Conservation (phyloP, 352 stramenopile species). For the Phytopythium kandeliae region DNA sequence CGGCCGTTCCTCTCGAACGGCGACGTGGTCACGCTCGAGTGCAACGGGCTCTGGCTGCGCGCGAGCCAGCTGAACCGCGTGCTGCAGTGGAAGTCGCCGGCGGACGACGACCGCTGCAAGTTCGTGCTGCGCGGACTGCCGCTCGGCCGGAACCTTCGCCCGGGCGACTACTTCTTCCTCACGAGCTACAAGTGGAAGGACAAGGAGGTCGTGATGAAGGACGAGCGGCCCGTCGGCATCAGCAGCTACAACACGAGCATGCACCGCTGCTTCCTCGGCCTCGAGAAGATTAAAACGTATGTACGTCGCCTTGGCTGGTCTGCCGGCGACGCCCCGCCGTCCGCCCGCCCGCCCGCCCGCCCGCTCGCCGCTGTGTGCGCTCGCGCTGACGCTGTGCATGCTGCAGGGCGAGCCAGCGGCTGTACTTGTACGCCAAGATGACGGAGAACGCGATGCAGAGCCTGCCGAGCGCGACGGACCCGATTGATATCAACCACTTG, state of each 20-base stretch:
- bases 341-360: too few species aligned
- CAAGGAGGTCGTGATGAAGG: constrained; percentile 78
- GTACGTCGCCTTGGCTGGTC: constrained; percentile 7
- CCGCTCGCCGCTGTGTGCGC: not conserved
- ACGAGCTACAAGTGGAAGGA: constrained; percentile 85
- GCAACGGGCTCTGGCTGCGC: constrained; percentile 81
- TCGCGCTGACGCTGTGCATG: not conserved
- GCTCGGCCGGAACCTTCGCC: constrained; percentile 60
- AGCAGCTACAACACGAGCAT: constrained; percentile 84
- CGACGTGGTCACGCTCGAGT: constrained; percentile 84
- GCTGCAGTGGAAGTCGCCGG: constrained; percentile 81
- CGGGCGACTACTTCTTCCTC: constrained; percentile 85
- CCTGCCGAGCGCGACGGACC: constrained; percentile 45
- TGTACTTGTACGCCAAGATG: constrained; percentile 82
- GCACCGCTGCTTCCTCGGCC: constrained; percentile 75
- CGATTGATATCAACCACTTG: constrained; percentile 52
- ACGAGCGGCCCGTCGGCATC: constrained; percentile 68
- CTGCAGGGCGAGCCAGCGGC: constrained; percentile 41
- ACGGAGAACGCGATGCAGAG: constrained; percentile 72
- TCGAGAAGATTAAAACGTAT: constrained; percentile 77
- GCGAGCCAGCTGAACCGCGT: constrained; percentile 72
- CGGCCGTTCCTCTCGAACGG: constrained; percentile 76
- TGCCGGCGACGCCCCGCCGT: not conserved
- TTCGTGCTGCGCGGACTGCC: constrained; percentile 81
- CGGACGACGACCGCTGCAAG: constrained; percentile 82